Percentiles rank a stretch among this genome's conserved stretches.
phyloP scores from a whole-genome alignment of 2,329 filamentous ascomycete genomes.

The Colletotrichum australisinense region DNA sequence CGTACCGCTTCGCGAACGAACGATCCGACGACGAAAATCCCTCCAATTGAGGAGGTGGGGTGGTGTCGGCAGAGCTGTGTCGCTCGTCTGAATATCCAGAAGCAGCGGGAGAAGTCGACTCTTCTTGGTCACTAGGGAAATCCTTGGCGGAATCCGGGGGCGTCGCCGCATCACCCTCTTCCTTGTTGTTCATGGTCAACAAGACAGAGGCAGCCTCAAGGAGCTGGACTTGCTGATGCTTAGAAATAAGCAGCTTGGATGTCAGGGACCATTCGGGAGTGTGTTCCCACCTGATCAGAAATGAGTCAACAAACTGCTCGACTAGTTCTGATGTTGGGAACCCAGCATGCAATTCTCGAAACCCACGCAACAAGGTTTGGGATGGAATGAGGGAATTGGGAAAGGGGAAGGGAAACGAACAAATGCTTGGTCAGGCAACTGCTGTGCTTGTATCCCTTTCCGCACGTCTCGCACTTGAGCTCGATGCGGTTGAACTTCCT shows the following conservation, averaged over 20 bases:
- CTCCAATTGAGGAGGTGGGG: conserved; percentile 84
- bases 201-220: conserved; percentile 97
- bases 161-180: conserved; percentile 64
- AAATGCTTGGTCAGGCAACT: conserved; percentile 99
- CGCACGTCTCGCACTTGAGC: conserved; percentile 96
- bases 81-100: conserved; percentile 84
- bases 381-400: conserved; percentile 48
- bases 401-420: conserved; percentile 82
- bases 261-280: conserved; percentile 98
- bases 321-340: neutral
- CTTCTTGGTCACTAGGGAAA: conserved; percentile 80
- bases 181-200: conserved; percentile 80
- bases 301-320: conserved; percentile 40
- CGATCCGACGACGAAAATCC: conserved; percentile 65
- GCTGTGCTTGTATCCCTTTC: conserved; percentile 99
- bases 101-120: conserved; percentile 78
- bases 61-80: conserved; percentile 90
- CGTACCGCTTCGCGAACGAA: conserved; percentile 67
- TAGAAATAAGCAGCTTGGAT: conserved; percentile 97
- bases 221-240: conserved; percentile 98
- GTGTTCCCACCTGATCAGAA: conserved; percentile 90
- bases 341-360: conserved; percentile 44
- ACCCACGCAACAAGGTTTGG: neutral
- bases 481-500: conserved; percentile 85
- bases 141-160: conserved; percentile 75